Base-by-base conservation (phyloP, 1,284 basidiomycete species). In the Boletus semigastroideus region DNA sequence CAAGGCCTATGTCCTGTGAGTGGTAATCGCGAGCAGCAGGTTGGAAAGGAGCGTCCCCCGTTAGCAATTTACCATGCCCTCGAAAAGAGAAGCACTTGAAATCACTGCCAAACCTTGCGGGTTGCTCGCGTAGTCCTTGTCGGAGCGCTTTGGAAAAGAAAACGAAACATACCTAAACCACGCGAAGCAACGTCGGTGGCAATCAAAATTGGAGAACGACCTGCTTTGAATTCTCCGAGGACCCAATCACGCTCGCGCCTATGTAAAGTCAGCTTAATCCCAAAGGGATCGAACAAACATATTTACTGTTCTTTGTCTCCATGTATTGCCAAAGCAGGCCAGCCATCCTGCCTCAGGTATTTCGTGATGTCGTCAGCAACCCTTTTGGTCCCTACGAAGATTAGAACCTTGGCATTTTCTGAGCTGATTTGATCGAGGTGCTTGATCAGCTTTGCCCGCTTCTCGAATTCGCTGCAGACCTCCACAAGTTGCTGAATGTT, bases 221-320 rank as follows among this genome's bases (percentile, higher is more conserved):
- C 94, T 54, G 92, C 90, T 79, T 98, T 98, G 84, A 99, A 99
- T 76, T 99, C 97, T 71, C 88, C 81, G 48, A 99, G 79, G 45
- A 99, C 96, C 96, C 97, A 99, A 72, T 99, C 96, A 78, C 96
- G 94, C 76, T 98, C 94, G 61, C 94, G 92, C 68, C 93, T 95
- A 43, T 60, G 47, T n/a, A 57, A 56, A 55, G 50, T 67, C 47
- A 53, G 58, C 51, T 22, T 50, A 7, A 49, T 54, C 54, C 3
- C 56, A 53, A 44, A 53, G 42, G 46, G 41, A 37, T 40, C 13
- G 40, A 43, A 49, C 30, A 43, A n/a, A 22, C 22, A 0, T 47
- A 84, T 87, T 66, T 71, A 89, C 90, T 96, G 91, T 76, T 93
- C 90, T 75, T 98, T 98, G 79, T 99, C 96, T 69, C 96, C 96